Evolutionary conservation across 202 grass and related monocot species (phyloP).

Genomic region (Zizania palustris): DNA sequence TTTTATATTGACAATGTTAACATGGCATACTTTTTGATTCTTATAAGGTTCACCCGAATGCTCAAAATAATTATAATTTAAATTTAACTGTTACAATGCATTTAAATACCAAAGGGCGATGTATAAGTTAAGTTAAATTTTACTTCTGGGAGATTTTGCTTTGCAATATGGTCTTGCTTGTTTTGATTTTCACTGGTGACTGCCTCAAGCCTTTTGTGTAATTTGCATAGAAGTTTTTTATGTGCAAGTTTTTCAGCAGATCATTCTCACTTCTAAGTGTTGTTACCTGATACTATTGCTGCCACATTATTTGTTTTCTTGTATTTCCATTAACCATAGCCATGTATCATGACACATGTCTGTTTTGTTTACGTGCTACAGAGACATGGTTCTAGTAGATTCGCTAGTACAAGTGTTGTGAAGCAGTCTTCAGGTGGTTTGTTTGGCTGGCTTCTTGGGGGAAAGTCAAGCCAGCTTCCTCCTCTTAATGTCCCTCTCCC

Average conservation of each 20-base stretch:
- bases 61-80: not conserved
- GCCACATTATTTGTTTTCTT: not conserved
- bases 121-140: not conserved
- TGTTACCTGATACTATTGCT: not conserved
- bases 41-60: not conserved
- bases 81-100: not conserved
- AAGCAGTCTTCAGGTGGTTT: constrained; percentile 66
- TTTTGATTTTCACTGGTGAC: not conserved
- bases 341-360: not conserved
- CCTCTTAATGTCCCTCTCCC: constrained; percentile 69
- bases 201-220: not conserved
- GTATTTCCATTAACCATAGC: not conserved
- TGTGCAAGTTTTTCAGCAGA: not conserved
- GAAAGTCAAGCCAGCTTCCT: constrained; percentile 53
- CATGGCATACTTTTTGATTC: not conserved
- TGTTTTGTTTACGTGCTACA: constrained; percentile 12
- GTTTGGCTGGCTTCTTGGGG: constrained; percentile 73
- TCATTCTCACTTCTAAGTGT: not conserved
- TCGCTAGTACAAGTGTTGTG: constrained; percentile 71
- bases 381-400: constrained; percentile 55
- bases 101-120: not conserved
- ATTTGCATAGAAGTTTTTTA: not conserved
- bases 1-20: not conserved
- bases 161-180: not conserved
- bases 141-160: not conserved